Percentiles rank a stretch among this genome's conserved stretches.
phyloP scores from a whole-genome alignment of 139 green algal genomes.

The Ostreobium quekettii region DNA sequence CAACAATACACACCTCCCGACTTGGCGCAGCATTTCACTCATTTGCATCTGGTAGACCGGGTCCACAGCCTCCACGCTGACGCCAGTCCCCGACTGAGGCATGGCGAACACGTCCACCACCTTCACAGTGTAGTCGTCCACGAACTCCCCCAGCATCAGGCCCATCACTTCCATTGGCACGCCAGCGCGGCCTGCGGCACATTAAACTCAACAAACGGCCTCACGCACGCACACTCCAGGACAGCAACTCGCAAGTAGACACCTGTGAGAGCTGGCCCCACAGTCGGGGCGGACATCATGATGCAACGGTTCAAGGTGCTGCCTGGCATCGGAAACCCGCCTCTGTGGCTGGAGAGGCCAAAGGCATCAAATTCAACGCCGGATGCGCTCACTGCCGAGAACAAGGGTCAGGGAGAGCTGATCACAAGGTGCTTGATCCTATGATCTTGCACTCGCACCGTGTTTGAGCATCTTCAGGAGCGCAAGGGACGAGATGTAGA shows the following conservation, averaged over 20 bases:
- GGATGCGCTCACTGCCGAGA: too few relatives aligned
- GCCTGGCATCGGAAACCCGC: too few relatives aligned
- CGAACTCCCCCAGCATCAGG: conserved; percentile 99
- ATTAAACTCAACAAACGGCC: neutral
- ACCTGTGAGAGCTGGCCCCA: too few relatives aligned
- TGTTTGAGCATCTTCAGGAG: conserved; percentile 99
- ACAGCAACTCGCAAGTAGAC: neutral
- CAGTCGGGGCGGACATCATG: too few relatives aligned
- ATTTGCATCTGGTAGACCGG: conserved; percentile 99
- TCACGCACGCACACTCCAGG: neutral
- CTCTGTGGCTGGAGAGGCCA: too few relatives aligned
- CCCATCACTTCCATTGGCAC: conserved; percentile 99
- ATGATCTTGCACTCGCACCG: conserved; percentile 62
- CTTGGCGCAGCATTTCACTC: conserved; percentile 99
- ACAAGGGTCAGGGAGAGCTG: too few relatives aligned
- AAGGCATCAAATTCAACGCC: too few relatives aligned
- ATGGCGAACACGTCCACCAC: conserved; percentile 99
- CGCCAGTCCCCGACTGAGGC: conserved; percentile 94
- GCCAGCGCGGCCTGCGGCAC: conserved; percentile 73
- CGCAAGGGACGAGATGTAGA: conserved; percentile 96
- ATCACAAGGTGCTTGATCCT: too few relatives aligned
- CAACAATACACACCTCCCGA: conserved; percentile 64
- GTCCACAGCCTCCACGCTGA: conserved; percentile 96
- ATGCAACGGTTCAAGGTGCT: too few relatives aligned
- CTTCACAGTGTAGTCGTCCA: conserved; percentile 98